A percentile compares a stretch with the other conserved stretches of the same genome.
Conservation (phyloP, 2,329 filamentous ascomycete species). For the Venturia oleaginea region DNA sequence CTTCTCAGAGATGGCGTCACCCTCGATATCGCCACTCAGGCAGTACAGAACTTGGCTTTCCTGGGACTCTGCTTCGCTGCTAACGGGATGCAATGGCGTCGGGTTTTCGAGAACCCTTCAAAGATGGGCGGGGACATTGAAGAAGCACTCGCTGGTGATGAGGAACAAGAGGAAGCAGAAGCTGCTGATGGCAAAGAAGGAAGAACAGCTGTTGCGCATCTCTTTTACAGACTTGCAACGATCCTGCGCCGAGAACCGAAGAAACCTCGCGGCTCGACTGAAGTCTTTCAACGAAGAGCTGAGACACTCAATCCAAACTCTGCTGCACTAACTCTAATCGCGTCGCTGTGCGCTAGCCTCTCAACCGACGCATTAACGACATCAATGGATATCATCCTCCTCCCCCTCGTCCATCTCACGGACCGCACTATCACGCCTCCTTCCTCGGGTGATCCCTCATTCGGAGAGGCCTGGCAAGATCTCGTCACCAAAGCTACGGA, state of each 20-base stretch:
- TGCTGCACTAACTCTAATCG: slow-evolving; percentile 64
- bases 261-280: slow-evolving; percentile 16
- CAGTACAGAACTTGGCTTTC: slow-evolving; percentile 74
- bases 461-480: slow-evolving; percentile 59
- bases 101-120: slow-evolving; percentile 20
- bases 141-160: slow-evolving; percentile 22
- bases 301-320: slow-evolving; percentile 63
- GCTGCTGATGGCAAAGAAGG: slow-evolving; percentile 28
- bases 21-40: slow-evolving; percentile 68
- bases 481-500: slow-evolving; percentile 66
- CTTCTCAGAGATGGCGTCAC: slow-evolving; percentile 57
- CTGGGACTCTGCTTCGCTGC: slow-evolving; percentile 57
- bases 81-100: slow-evolving; percentile 44
- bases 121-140: slow-evolving; percentile 36
- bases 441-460: slow-evolving; percentile 49
- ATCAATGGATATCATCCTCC: slow-evolving; percentile 55
- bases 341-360: slow-evolving; percentile 57
- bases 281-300: slow-evolving; percentile 48
- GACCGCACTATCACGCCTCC: slow-evolving; percentile 60
- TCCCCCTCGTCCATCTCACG: slow-evolving; percentile 72
- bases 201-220: slow-evolving; percentile 53
- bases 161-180: slow-evolving; percentile 30
- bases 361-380: slow-evolving; percentile 45
- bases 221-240: slow-evolving; percentile 69
- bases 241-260: slow-evolving; percentile 62